Evolutionary conservation across 2,329 filamentous ascomycete species (phyloP).

Genomic region (Aspergillus japonicus): DNA sequence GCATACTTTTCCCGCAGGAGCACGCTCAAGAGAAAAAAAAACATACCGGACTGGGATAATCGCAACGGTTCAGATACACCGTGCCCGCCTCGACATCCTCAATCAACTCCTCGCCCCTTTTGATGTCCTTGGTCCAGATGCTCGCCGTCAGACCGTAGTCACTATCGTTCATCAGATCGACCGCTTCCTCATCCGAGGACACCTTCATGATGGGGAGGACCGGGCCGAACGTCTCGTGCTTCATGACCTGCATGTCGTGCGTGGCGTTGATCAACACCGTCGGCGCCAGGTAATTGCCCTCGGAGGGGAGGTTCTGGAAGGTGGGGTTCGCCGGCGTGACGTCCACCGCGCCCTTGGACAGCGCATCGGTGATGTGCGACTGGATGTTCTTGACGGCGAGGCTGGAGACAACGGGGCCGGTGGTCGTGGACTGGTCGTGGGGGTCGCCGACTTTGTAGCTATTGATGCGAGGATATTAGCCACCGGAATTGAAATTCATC

Average conservation of each 20-base stretch:
- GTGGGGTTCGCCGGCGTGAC: conserved; percentile 73
- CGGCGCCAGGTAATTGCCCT: conserved; percentile 81
- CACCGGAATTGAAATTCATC: background rate
- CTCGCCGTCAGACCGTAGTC: conserved; percentile 88
- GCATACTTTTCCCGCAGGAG: background rate
- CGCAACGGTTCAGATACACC: conserved; percentile 88
- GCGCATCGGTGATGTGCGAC: conserved; percentile 74
- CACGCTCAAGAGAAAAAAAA: no score
- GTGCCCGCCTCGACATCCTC: conserved; percentile 84
- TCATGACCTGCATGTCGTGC: conserved; percentile 84
- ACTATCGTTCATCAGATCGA: conserved; percentile 85
- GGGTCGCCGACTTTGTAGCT: conserved; percentile 64
- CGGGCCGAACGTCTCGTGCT: conserved; percentile 88
- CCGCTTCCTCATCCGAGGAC: conserved; percentile 71
- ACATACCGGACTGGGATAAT: conserved; percentile 83
- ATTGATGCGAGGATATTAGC: background rate
- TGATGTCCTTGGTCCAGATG: conserved; percentile 87
- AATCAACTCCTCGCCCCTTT: conserved; percentile 69
- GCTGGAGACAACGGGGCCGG: conserved; percentile 83
- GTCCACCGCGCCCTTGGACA: conserved; percentile 77
- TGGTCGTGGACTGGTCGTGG: conserved; percentile 67
- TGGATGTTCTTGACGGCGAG: conserved; percentile 71
- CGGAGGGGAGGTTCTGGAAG: conserved; percentile 65
- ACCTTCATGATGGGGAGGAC: conserved; percentile 87
- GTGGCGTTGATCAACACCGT: conserved; percentile 74